Evolutionary conservation across 2,329 filamentous ascomycete species (phyloP).

Genomic region (Ophiocordyceps sinensis): DNA sequence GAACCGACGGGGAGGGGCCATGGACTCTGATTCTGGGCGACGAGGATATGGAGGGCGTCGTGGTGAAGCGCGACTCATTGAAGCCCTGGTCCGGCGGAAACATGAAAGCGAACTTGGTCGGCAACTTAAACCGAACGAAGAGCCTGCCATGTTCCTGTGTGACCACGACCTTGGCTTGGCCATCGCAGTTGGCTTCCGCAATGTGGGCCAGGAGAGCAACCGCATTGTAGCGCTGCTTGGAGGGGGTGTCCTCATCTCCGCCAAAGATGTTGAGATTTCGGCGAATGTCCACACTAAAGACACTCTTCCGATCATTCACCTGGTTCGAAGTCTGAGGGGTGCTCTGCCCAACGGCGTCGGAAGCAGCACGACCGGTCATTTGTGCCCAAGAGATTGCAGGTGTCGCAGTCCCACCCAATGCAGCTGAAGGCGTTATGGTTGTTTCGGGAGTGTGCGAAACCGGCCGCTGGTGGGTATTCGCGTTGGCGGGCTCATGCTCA

Average conservation of each 20-base stretch:
- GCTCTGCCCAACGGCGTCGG: background rate
- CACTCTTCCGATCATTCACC: constrained; percentile 6
- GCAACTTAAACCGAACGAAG: constrained; percentile 24
- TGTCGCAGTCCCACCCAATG: background rate
- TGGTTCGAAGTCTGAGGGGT: background rate
- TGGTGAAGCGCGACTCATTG: constrained; percentile 12
- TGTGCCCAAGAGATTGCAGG: constrained; percentile 7
- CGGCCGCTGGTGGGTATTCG: no score
- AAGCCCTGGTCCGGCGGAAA: constrained; percentile 15
- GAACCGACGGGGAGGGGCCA: background rate
- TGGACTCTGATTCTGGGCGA: background rate
- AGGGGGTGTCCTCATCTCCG: constrained; percentile 6
- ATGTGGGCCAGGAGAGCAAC: constrained; percentile 14
- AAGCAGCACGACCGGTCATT: constrained; percentile 4
- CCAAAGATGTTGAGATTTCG: constrained; percentile 20
- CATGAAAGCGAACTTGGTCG: constrained; percentile 13
- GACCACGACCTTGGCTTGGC: constrained; percentile 16
- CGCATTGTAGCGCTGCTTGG: constrained; percentile 1
- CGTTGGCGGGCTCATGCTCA: no score
- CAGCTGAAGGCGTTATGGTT: no score
- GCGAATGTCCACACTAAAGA: constrained; percentile 20
- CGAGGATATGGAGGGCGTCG: background rate
- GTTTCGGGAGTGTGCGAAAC: no score
- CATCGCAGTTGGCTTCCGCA: constrained; percentile 11
- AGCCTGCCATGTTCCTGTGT: constrained; percentile 14